Evolutionary conservation across 176 grass and related monocot species (phyloP).

Genomic region (Zoysia pacifica): DNA sequence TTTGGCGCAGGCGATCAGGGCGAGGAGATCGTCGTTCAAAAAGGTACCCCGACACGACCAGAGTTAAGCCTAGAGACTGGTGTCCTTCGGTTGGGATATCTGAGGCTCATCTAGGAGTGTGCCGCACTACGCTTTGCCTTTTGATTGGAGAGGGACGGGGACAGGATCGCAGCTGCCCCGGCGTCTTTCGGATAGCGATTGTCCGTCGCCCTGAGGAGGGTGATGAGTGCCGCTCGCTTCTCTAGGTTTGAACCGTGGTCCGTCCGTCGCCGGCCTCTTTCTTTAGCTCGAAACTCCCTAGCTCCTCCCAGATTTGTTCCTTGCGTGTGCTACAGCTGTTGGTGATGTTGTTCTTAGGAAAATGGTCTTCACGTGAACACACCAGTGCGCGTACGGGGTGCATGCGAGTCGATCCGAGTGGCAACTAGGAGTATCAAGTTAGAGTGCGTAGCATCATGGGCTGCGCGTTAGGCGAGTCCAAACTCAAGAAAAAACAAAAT

Average conservation of each 20-base stretch:
- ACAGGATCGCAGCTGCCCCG: constrained; percentile 1
- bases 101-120: not conserved
- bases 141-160: constrained; percentile 33
- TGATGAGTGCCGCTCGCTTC: constrained; percentile 17
- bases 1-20: constrained; percentile 47
- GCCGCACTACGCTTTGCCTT: constrained; percentile 25
- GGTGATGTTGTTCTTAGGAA: no score
- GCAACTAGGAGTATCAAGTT: no score
- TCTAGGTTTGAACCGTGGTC: constrained; percentile 49
- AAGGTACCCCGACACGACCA: constrained; percentile 73
- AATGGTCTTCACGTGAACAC: no score
- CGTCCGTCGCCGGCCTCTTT: not conserved
- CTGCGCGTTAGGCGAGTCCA: no score
- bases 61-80: constrained; percentile 85
- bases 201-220: not conserved
- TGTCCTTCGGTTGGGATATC: constrained; percentile 58
- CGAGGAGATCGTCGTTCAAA: constrained; percentile 78
- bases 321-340: no score
- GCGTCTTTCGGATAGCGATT: constrained; percentile 81
- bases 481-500: no score
- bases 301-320: no score
- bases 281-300: not conserved
- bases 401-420: no score
- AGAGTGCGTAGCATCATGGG: no score
- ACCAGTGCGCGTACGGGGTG: no score